Evolutionary conservation across 1,284 basidiomycete genomes (phyloP), one percentile per base, ranked within the genome.

Genomic region (Termitomyces sp.): DNA sequence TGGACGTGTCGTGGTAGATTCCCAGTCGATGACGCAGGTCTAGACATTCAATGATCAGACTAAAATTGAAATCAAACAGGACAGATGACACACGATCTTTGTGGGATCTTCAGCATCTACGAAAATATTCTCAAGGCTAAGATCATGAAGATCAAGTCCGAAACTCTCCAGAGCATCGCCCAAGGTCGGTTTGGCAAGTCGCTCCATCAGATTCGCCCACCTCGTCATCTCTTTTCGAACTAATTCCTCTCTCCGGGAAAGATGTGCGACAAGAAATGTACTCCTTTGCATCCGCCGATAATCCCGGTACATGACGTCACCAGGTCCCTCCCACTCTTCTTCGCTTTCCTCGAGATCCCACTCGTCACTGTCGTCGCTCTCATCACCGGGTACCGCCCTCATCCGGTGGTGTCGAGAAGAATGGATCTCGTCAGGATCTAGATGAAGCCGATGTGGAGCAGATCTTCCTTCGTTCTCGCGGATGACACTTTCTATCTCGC

Each of bases 11-110:
- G 88, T 89, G 15, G 88, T 90, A 9, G 88, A 88, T 66, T 92
- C 88, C 89, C 88, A 91, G 63, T 92, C 89, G 48, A 92, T 91
- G 58, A 92, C 80, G 63, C 87, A 88, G 1, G 86, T 87, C 89
- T 91, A 62, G 39, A 57, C 45, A 24, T 15, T 39, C 46, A 51
- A 50, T 53, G 21, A 49, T 59, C 46, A 48, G 53, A 38, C n/a
- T 21, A 47, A 46, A 21, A 19, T 17, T 48, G 40, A 49, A 51
- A 53, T 41, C 24, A 45, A 31, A 51, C 52, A 52, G 6, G 50
- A 54, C 26, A 59, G 52, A 34, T 73, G 72, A 76, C 87, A 63
- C 60, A 91, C 88, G 52, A 92, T 86, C 60, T 78, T 81, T 0
- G 83, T 78, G 54, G 76, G 75, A 63, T 91, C 84, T 5, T 77